These are phyloP conservation scores for Leccinellum rugosiceps DNA, from an alignment of 768 basidiomycete genomes.

Conservation along the genomic window DNA sequence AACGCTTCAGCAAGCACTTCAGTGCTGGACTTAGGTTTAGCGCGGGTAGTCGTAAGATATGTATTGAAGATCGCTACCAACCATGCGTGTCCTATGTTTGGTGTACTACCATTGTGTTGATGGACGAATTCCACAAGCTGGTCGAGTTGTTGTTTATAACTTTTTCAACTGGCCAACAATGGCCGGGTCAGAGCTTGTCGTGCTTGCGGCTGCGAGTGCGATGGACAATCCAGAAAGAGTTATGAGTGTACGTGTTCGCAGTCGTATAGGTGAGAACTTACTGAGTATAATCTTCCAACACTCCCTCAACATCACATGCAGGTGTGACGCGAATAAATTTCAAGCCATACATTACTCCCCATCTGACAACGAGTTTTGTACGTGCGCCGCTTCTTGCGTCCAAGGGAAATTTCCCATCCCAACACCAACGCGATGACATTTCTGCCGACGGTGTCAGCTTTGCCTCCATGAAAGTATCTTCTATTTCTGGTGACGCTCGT, in stretches of 20 bases:
- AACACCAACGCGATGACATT: slow-evolving; percentile 52
- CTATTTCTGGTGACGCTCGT: slow-evolving; percentile 91
- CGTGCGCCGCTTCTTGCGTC: slow-evolving; percentile 69
- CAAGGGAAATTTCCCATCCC: slow-evolving; percentile 43
- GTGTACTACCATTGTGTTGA: slow-evolving; percentile 78
- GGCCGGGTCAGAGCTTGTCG: slow-evolving; percentile 81
- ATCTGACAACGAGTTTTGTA: slow-evolving; percentile 84
- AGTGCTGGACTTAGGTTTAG: too few relatives aligned
- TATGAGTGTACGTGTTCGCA: slow-evolving; percentile 88
- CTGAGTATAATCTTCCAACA: neutral
- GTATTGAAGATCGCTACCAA: too few relatives aligned
- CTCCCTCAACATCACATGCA: slow-evolving; percentile 24
- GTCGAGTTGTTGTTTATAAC: slow-evolving; percentile 97
- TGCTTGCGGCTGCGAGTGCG: slow-evolving; percentile 96
- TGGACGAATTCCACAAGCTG: slow-evolving; percentile 98
- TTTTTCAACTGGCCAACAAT: slow-evolving; percentile 99
- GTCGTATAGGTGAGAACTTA: slow-evolving; percentile 69
- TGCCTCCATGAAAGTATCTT: slow-evolving; percentile 74
- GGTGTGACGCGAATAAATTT: slow-evolving; percentile 93
- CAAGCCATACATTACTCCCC: slow-evolving; percentile 75
- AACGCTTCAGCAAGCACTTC: slow-evolving; percentile 76
- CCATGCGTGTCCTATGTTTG: too few relatives aligned
- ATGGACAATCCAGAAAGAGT: slow-evolving; percentile 97
- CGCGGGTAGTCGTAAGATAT: too few relatives aligned
- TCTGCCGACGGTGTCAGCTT: slow-evolving; percentile 74